These are phyloP conservation scores for bread wheat (Triticum aestivum) DNA, from an alignment of 176 grass and related monocot genomes.

Conservation along the genomic window DNA sequence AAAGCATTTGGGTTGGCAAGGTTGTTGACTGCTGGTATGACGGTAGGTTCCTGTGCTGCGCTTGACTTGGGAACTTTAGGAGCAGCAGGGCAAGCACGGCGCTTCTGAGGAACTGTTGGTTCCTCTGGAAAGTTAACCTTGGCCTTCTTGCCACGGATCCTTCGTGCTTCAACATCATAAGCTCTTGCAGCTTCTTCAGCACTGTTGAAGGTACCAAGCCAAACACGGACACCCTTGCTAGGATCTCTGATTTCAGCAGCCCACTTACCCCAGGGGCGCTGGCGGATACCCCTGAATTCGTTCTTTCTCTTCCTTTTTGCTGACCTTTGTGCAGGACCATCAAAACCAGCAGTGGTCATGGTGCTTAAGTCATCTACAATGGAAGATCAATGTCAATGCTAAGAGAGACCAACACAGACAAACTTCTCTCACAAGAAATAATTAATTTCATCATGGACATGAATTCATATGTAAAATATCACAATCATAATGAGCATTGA, in stretches of 20 bases:
- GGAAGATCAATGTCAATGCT: neutral
- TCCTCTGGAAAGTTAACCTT: slow-evolving; percentile 91
- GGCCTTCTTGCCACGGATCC: slow-evolving; percentile 92
- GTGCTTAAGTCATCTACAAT: slow-evolving; percentile 50
- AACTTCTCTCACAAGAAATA: neutral
- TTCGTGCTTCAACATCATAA: slow-evolving; percentile 87
- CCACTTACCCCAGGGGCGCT: slow-evolving; percentile 99
- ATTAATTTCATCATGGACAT: slow-evolving; percentile 8
- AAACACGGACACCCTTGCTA: slow-evolving; percentile 87
- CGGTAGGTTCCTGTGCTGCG: slow-evolving; percentile 25
- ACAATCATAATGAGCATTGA: slow-evolving; percentile 9
- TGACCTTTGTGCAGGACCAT: slow-evolving; percentile 54
- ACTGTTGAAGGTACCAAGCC: slow-evolving; percentile 95
- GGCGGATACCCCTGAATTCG: slow-evolving; percentile 86
- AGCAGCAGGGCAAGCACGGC: neutral
- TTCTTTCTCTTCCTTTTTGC: slow-evolving; percentile 92
- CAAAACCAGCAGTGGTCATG: slow-evolving; percentile 39
- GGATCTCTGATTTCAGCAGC: slow-evolving; percentile 99
- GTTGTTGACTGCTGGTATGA: slow-evolving; percentile 31
- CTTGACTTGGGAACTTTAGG: slow-evolving; percentile 39
- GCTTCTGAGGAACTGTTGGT: slow-evolving; percentile 42
- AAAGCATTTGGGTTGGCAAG: slow-evolving; percentile 32
- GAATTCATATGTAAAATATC: neutral
- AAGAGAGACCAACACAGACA: slow-evolving; percentile 1
- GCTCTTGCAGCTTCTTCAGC: slow-evolving; percentile 98